Evolutionary conservation across 1,139 yeast species (phyloP).

Genomic region (Nakaseomyces nivariensis): DNA sequence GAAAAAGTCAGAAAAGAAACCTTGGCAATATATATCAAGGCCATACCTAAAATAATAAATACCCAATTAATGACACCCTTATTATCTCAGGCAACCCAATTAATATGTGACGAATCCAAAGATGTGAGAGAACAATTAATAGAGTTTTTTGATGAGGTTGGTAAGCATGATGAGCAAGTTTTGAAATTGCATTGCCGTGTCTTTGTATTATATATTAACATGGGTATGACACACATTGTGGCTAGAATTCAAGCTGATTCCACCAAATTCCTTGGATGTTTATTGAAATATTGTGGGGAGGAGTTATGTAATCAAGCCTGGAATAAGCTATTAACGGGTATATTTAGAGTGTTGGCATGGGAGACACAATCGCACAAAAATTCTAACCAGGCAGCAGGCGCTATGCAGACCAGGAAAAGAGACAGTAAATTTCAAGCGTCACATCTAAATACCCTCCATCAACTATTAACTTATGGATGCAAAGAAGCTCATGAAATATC

Average conservation of each 20-base stretch:
- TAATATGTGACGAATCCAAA: constrained; percentile 29
- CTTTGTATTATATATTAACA: constrained; percentile 65
- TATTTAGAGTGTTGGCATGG: constrained; percentile 57
- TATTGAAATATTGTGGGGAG: constrained; percentile 40
- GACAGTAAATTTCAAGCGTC: constrained; percentile 13
- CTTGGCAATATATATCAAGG: constrained; percentile 39
- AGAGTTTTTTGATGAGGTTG: constrained; percentile 43
- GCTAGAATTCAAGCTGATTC: constrained; percentile 66
- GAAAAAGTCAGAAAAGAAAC: constrained; percentile 68
- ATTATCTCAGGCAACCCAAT: constrained; percentile 23
- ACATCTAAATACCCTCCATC: constrained; percentile 37
- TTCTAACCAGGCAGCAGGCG: constrained; percentile 14
- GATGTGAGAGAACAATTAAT: constrained; percentile 56
- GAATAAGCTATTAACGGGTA: constrained; percentile 47
- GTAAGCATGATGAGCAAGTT: constrained; percentile 43
- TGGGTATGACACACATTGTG: constrained; percentile 89
- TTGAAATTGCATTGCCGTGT: constrained; percentile 58
- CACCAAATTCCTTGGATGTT: constrained; percentile 47
- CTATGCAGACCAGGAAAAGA: constrained; percentile 16
- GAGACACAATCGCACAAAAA: constrained; percentile 23
- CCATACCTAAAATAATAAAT: constrained; percentile 34
- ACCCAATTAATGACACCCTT: constrained; percentile 25
- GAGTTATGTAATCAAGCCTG: constrained; percentile 48
- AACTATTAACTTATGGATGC: constrained; percentile 37
- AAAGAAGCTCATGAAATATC: constrained; percentile 15